Percentiles rank a stretch among this genome's conserved stretches.
These are phyloP conservation scores for Fraxinus anomala DNA, from an alignment of 257 asterid species.

Conservation along the genomic window DNA sequence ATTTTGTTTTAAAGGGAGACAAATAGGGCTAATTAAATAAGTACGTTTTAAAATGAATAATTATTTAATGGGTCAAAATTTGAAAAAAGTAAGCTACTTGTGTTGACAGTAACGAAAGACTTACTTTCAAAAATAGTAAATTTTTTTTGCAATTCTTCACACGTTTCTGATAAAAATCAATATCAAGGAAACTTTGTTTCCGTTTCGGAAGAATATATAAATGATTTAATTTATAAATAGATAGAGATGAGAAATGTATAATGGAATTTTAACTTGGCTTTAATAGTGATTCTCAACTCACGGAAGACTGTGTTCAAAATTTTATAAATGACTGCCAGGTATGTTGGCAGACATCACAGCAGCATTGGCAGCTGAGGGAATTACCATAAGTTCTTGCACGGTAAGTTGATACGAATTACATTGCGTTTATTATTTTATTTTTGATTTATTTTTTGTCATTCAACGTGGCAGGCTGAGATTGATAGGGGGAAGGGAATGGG, in stretches of 20 bases:
- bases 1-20: too few relatives aligned
- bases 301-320: neutral
- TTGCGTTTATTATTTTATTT: neutral
- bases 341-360: constrained; percentile 88
- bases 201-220: too few relatives aligned
- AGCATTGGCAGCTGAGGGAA: constrained; percentile 71
- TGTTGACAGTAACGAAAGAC: neutral
- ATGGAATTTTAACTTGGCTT: neutral
- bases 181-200: neutral
- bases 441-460: too few relatives aligned
- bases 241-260: too few relatives aligned
- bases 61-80: neutral
- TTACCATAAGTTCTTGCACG: constrained; percentile 78
- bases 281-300: neutral
- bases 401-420: constrained; percentile 49
- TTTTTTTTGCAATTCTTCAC: neutral
- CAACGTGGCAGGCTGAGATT: constrained; percentile 66
- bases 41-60: too few relatives aligned
- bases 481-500: constrained; percentile 76
- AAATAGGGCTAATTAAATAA: too few relatives aligned
- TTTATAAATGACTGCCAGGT: constrained; percentile 41
- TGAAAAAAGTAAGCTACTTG: neutral
- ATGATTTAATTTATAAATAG: too few relatives aligned
- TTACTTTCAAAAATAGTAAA: neutral
- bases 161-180: neutral